phyloP scores from a whole-genome alignment of 1,284 basidiomycete species.

The Austroboletus novae-zelandiae region DNA sequence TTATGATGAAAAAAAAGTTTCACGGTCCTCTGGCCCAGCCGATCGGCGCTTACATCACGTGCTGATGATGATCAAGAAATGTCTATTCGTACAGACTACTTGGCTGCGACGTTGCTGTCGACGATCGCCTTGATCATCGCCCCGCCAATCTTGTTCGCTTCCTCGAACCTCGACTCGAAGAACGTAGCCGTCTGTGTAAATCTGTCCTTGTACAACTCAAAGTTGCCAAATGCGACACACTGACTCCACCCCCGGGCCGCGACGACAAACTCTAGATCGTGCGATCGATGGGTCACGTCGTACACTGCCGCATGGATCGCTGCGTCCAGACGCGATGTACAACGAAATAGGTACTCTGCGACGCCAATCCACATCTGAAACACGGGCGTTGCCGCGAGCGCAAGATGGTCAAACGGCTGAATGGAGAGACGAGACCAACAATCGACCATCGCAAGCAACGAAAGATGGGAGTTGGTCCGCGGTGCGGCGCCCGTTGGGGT shows the following conservation, averaged over 20 bases:
- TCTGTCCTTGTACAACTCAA: conserved; percentile 82
- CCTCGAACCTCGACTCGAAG: conserved; percentile 87
- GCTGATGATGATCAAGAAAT: not conserved
- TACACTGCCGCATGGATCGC: conserved; percentile 78
- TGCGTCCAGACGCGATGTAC: conserved; percentile 55
- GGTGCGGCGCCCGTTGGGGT: conserved; percentile 1
- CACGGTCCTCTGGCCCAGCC: not conserved
- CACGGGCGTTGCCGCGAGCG: conserved; percentile 93
- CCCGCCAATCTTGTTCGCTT: conserved; percentile 78
- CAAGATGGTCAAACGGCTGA: conserved; percentile 89
- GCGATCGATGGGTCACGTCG: conserved; percentile 80
- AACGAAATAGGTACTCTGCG: conserved; percentile 91
- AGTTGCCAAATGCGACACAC: conserved; percentile 90
- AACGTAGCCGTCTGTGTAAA: conserved; percentile 84
- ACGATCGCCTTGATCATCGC: conserved; percentile 91
- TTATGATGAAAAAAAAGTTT: not conserved
- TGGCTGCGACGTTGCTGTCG: conserved; percentile 40
- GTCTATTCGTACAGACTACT: not conserved
- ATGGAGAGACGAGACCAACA: conserved; percentile 91
- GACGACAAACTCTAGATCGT: conserved; percentile 94
- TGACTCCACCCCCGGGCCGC: conserved; percentile 97
- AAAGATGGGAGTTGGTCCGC: conserved; percentile 85
- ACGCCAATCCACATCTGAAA: conserved; percentile 98
- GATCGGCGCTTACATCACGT: conserved; percentile 7
- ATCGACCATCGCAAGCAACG: conserved; percentile 98